Conservation (phyloP, 2,329 filamentous ascomycete species). For the Nemania sp. region DNA sequence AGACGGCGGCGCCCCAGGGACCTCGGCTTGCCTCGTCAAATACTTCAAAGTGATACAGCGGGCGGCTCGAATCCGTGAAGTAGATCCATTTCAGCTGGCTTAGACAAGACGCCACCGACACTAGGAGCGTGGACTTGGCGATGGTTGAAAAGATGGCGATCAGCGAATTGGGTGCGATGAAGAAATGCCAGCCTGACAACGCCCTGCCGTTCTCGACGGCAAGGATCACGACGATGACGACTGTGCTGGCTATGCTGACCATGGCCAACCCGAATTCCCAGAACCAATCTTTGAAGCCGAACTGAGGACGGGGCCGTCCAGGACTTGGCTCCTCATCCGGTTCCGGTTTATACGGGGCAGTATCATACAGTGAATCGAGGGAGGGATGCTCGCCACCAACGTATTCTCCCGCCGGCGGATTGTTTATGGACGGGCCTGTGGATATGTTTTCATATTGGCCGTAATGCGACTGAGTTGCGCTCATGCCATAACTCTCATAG, state of each 20-base stretch:
- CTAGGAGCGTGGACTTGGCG: conserved; percentile 1
- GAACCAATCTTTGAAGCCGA: not conserved
- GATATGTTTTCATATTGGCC: not conserved
- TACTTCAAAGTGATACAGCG: conserved; percentile 2
- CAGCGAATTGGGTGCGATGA: conserved; percentile 6
- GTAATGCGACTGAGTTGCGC: not conserved
- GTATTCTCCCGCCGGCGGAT: no score
- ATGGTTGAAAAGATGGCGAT: conserved; percentile 7
- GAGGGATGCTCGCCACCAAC: no score
- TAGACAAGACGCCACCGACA: conserved; percentile 6
- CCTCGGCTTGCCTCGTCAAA: conserved; percentile 12
- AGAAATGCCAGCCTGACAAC: not conserved
- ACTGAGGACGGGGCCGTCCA: no score
- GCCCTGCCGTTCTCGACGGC: not conserved
- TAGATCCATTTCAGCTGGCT: conserved; percentile 12
- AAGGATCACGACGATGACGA: conserved; percentile 1
- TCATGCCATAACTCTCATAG: not conserved
- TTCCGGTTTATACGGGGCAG: no score
- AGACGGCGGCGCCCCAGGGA: not conserved
- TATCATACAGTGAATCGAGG: no score
- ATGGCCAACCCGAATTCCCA: not conserved
- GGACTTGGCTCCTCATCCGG: no score
- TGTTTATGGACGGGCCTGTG: no score
- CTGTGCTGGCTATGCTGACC: not conserved
- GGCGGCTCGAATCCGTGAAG: not conserved